Conservation (phyloP, 2,329 filamentous ascomycete species). For the Fusarium paranaense region DNA sequence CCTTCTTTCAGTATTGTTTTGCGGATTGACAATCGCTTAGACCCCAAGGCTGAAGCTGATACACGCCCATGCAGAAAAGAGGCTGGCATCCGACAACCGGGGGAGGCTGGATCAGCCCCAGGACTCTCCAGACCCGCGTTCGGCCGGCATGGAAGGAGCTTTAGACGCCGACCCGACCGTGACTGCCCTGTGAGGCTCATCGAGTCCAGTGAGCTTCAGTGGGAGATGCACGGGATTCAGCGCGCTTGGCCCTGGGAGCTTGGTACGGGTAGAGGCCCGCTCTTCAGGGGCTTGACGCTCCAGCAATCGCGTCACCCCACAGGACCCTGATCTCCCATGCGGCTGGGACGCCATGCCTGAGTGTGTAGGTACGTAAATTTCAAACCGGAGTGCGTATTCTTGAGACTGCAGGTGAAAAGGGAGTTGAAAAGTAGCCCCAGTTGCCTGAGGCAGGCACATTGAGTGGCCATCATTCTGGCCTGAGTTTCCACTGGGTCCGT, state of each 20-base stretch:
- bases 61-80: constrained; percentile 29
- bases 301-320: constrained; percentile 34
- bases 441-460: constrained; percentile 48
- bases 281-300: constrained; percentile 30
- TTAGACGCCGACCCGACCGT: constrained; percentile 5
- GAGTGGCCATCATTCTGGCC: constrained; percentile 29
- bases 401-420: constrained; percentile 22
- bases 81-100: constrained; percentile 19
- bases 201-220: constrained; percentile 22
- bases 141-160: background rate
- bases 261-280: constrained; percentile 19
- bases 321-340: constrained; percentile 30
- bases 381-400: constrained; percentile 38
- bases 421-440: background rate
- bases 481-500: constrained; percentile 26
- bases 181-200: constrained; percentile 35
- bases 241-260: constrained; percentile 12
- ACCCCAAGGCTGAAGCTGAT: constrained; percentile 17
- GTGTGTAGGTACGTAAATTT: constrained; percentile 38
- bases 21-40: background rate
- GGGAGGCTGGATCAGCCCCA: constrained; percentile 16
- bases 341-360: constrained; percentile 11
- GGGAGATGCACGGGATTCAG: constrained; percentile 11
- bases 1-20: background rate
- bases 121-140: constrained; percentile 18